Base-by-base conservation (phyloP, 495 filamentous ascomycete genomes). In the Staphylotrichum longicolle region DNA sequence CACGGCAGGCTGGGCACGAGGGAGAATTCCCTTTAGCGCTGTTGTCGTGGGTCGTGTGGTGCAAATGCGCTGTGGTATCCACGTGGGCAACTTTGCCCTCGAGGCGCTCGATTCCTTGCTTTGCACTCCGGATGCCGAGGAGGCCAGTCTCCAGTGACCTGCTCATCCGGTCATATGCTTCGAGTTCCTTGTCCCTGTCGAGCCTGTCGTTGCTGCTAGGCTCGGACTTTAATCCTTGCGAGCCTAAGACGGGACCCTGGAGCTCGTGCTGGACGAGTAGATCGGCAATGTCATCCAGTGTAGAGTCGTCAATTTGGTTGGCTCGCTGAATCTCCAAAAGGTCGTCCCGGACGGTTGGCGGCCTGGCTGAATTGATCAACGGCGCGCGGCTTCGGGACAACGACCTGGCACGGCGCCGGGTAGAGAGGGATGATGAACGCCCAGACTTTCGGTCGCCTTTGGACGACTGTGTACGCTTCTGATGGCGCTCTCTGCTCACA, bases 81-180 rank as follows among this genome's bases (percentile, higher is more conserved):
- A 69, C 61, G 37, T 78, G 73, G 35, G 75, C 77, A 37, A 90
- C 75, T 57, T 84, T 79, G 39, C 82, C 75, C 73, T 89, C 87
- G n/a, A 91, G 74, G 14, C 82, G 77, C 63, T 85, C 79, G 40
- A 91, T 84, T 3, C 86, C 87, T 53, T 82, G 78, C 61, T 85
- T 86, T 27, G 89, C 83, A 30, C 86, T 83, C 2, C 81, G 80
- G 61, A 92, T 89, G 59, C 84, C 84, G 3, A 82, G 75, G 39
- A 80, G 77, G 27, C 88, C 80, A 3, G 82, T 85, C 52, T 80
- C 74, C 10, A 89, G 71, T 5, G 84, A 82, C 61, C 81, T 77
- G 57, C 80, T 82, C 77, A 91, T 80, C 52, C 82, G 77, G 40
- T 79, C 79, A 51, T 75, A 77, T 9, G 80, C 75, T n/a, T 86